Evolutionary conservation across 1,284 basidiomycete genomes (phyloP).

Genomic region (Leccinum glutinopallens): DNA sequence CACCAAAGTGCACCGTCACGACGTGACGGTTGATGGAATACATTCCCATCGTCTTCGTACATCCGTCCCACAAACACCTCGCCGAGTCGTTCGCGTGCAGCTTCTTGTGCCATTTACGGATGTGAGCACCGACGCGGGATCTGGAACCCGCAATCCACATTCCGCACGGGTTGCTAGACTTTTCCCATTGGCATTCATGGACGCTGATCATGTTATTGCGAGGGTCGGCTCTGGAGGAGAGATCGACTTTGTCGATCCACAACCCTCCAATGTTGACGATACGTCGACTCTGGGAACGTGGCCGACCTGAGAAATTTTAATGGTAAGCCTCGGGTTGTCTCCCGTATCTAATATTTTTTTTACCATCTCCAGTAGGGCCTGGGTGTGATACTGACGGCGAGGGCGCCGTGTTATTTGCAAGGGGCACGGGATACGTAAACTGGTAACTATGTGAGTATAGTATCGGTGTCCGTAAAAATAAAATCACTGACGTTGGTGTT

Average conservation of each 20-base stretch:
- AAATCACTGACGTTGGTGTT: neutral
- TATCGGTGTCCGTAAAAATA: neutral
- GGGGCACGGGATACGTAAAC: neutral
- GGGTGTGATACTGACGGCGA: neutral
- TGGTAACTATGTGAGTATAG: neutral
- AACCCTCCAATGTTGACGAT: constrained; percentile 5
- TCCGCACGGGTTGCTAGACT: constrained; percentile 10
- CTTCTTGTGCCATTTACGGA: constrained; percentile 16
- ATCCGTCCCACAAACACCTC: constrained; percentile 14
- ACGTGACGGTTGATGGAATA: constrained; percentile 18
- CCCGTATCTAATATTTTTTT: neutral
- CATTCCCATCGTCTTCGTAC: constrained; percentile 10
- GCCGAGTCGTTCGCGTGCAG: neutral
- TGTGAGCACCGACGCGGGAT: constrained; percentile 10
- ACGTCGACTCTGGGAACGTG: neutral
- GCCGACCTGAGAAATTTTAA: neutral
- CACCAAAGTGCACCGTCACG: constrained; percentile 14
- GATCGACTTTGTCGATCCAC: constrained; percentile 14
- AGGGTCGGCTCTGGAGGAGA: neutral
- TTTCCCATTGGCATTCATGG: constrained; percentile 17
- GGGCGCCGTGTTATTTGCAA: neutral
- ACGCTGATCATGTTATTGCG: neutral
- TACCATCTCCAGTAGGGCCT: neutral
- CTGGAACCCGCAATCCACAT: constrained; percentile 17
- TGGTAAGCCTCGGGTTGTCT: neutral